A percentile compares a stretch with the other conserved stretches of the same genome.
These are phyloP conservation scores for Fusarium sp. DNA, from an alignment of 2,329 filamentous ascomycete species.

Conservation along the genomic window DNA sequence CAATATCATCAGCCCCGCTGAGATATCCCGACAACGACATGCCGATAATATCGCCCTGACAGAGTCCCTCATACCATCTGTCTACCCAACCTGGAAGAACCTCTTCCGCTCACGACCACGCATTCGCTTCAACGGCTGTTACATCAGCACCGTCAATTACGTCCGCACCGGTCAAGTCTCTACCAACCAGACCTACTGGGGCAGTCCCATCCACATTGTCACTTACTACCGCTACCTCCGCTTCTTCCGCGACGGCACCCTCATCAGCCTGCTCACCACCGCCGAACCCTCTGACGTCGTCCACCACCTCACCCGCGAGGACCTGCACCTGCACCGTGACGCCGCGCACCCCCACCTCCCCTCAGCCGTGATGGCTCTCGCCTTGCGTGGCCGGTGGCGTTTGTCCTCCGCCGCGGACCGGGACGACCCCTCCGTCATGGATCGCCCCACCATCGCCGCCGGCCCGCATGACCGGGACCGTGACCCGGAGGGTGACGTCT, in stretches of 20 bases:
- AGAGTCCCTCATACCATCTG: slow-evolving; percentile 52
- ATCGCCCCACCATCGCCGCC: slow-evolving; percentile 2
- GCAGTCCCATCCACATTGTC: slow-evolving; percentile 88
- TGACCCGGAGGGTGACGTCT: slow-evolving; percentile 71
- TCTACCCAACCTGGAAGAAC: slow-evolving; percentile 66
- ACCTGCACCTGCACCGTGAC: slow-evolving; percentile 62
- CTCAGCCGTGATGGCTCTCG: slow-evolving; percentile 73
- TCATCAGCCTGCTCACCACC: slow-evolving; percentile 83
- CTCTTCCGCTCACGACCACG: slow-evolving; percentile 88
- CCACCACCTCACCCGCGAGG: slow-evolving; percentile 80
- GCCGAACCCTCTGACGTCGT: slow-evolving; percentile 88
- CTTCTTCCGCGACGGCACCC: slow-evolving; percentile 90
- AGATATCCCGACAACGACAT: slow-evolving; percentile 48
- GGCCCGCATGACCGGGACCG: slow-evolving; percentile 32
- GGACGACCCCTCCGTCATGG: slow-evolving; percentile 34
- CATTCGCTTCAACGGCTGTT: slow-evolving; percentile 93
- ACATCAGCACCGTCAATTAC: slow-evolving; percentile 98
- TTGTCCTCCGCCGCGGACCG: slow-evolving; percentile 53
- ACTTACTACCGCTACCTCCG: slow-evolving; percentile 98
- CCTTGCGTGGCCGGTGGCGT: slow-evolving; percentile 68
- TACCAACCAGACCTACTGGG: slow-evolving; percentile 78
- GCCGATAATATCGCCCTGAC: slow-evolving; percentile 52
- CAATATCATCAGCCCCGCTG: slow-evolving; percentile 48
- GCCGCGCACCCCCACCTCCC: slow-evolving; percentile 46
- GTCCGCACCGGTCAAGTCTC: slow-evolving; percentile 81